Conservation (phyloP, 768 basidiomycete species). For the Phylloporus scabripes region DNA sequence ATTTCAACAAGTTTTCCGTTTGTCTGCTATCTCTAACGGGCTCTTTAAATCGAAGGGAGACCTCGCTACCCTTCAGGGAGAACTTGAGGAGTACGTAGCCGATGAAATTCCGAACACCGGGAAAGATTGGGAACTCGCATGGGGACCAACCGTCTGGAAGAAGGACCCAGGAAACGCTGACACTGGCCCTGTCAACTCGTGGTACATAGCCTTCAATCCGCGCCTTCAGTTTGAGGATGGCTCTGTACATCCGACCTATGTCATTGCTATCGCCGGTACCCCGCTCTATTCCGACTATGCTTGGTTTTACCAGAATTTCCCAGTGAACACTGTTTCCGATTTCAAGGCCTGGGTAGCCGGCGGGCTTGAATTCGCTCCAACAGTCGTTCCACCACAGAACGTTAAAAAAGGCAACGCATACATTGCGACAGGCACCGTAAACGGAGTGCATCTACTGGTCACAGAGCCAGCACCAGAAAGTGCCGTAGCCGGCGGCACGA, state of each 20-base stretch:
- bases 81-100: not conserved
- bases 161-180: not conserved
- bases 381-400: not conserved
- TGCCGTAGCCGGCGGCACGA: not conserved
- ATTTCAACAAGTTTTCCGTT: conserved; percentile 6
- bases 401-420: not conserved
- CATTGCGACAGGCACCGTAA: not conserved
- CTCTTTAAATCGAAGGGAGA: not conserved
- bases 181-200: conserved; percentile 4
- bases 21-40: conserved; percentile 1
- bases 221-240: not conserved
- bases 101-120: not conserved
- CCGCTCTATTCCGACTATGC: not conserved
- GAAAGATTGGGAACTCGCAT: conserved; percentile 1
- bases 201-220: conserved; percentile 4
- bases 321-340: conserved; percentile 1
- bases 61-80: not conserved
- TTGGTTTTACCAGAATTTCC: conserved; percentile 1
- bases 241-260: not conserved
- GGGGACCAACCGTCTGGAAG: conserved; percentile 10
- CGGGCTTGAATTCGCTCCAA: not conserved
- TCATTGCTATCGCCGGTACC: conserved; percentile 7
- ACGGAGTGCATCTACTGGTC: not conserved
- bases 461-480: not conserved
- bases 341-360: conserved; percentile 1